phyloP scores from a whole-genome alignment of 2,329 filamentous ascomycete genomes.

The Trichoderma guizhouense region DNA sequence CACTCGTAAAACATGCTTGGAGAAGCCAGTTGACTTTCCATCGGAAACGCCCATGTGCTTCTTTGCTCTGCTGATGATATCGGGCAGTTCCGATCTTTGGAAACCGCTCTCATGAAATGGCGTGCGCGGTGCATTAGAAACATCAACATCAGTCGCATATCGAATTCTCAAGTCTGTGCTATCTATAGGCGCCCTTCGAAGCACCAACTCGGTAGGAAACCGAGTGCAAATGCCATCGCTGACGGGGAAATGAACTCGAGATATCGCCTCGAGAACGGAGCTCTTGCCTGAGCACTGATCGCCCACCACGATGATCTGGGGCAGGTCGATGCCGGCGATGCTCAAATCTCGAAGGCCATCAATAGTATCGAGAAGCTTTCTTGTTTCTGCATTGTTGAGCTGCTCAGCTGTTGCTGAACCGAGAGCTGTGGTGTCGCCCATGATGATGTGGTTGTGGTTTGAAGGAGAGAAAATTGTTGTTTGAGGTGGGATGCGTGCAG shows the following conservation, averaged over 20 bases:
- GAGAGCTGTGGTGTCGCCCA: neutral
- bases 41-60: conserved; percentile 47
- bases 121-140: conserved; percentile 21
- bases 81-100: conserved; percentile 28
- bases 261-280: conserved; percentile 63
- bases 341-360: conserved; percentile 21
- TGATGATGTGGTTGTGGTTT: neutral
- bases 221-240: conserved; percentile 59
- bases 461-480: neutral
- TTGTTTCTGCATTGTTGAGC: neutral
- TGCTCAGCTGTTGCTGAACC: neutral
- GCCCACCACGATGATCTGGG: conserved; percentile 55
- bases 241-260: conserved; percentile 56
- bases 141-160: conserved; percentile 27
- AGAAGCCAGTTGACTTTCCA: conserved; percentile 38
- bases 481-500: neutral
- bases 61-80: conserved; percentile 40
- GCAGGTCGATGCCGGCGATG: conserved; percentile 35
- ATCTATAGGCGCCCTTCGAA: conserved; percentile 42
- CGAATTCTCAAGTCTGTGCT: conserved; percentile 34
- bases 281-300: conserved; percentile 63
- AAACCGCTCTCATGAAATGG: conserved; percentile 26
- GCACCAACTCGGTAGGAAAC: conserved; percentile 60
- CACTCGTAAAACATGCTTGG: conserved; percentile 45
- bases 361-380: conserved; percentile 21